Conservation (phyloP, 495 filamentous ascomycete genomes). For the Hypoxylon intermedium region DNA sequence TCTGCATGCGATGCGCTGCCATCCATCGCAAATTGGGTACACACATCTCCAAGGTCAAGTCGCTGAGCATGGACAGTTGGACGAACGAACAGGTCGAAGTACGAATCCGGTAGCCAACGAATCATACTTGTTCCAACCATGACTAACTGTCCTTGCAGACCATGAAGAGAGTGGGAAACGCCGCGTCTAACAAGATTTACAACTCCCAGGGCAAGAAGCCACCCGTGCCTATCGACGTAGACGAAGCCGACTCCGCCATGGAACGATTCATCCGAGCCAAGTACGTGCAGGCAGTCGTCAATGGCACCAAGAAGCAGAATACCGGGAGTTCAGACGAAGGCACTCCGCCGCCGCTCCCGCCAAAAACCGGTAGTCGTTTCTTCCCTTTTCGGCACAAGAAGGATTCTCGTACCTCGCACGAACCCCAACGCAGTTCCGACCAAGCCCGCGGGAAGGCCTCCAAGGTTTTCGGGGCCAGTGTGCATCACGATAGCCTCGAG, state of each 20-base stretch:
- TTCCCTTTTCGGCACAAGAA: slow-evolving; percentile 66
- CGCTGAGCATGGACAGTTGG: slow-evolving; percentile 97
- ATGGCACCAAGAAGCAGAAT: slow-evolving; percentile 48
- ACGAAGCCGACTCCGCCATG: slow-evolving; percentile 91
- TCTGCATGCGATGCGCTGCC: slow-evolving; percentile 96
- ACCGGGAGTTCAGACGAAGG: slow-evolving; percentile 60
- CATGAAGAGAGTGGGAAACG: slow-evolving; percentile 92
- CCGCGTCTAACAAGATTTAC: slow-evolving; percentile 80
- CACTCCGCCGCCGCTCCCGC: slow-evolving; percentile 80
- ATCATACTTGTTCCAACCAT: neutral
- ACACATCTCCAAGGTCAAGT: slow-evolving; percentile 98
- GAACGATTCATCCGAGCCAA: slow-evolving; percentile 94
- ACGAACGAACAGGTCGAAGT: slow-evolving; percentile 94
- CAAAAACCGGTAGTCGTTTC: slow-evolving; percentile 80
- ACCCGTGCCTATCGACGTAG: slow-evolving; percentile 82
- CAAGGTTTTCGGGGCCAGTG: slow-evolving; percentile 70
- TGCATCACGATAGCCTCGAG: slow-evolving; percentile 50
- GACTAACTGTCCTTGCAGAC: slow-evolving; percentile 61
- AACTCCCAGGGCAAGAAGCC: slow-evolving; percentile 85
- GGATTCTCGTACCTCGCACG: slow-evolving; percentile 46
- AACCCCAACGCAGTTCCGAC: slow-evolving; percentile 34
- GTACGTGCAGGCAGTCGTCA: slow-evolving; percentile 68
- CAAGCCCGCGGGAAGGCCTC: slow-evolving; percentile 64
- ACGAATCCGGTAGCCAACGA: slow-evolving; percentile 38
- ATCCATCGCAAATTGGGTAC: slow-evolving; percentile 97